Percentiles rank a stretch among this genome's conserved stretches.
phyloP scores from a whole-genome alignment of 495 filamentous ascomycete species.

The Aspergillus homomorphus region DNA sequence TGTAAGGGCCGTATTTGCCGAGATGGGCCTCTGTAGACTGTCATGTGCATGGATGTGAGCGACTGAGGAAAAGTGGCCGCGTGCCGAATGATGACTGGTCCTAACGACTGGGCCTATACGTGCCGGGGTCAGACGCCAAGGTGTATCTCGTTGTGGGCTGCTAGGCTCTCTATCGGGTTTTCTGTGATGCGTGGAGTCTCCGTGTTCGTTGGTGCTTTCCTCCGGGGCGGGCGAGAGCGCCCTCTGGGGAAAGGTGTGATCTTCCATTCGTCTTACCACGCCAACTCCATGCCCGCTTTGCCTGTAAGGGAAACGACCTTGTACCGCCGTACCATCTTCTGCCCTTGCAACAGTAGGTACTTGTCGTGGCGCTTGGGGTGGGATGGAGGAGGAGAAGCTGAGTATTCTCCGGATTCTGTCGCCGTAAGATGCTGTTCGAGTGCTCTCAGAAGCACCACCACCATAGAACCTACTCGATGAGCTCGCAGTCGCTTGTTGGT shows the following conservation, averaged over 20 bases:
- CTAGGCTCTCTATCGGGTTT: neutral
- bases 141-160: neutral
- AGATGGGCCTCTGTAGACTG: neutral
- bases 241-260: conserved; percentile 37
- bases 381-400: conserved; percentile 15
- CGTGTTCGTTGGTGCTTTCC: conserved; percentile 4
- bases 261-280: conserved; percentile 24
- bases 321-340: conserved; percentile 37
- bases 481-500: conserved; percentile 1
- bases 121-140: neutral
- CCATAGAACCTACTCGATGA: neutral
- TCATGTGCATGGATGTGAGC: neutral
- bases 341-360: conserved; percentile 27
- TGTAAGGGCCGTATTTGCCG: conserved; percentile 11
- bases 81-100: neutral
- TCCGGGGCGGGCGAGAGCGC: conserved; percentile 21
- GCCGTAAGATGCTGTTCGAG: conserved; percentile 19
- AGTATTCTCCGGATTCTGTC: conserved; percentile 31
- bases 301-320: conserved; percentile 37
- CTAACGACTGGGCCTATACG: neutral
- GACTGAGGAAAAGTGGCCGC: neutral
- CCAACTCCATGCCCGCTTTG: conserved; percentile 40
- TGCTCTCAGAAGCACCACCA: conserved; percentile 2
- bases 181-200: neutral
- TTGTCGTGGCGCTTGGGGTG: conserved; percentile 6